phyloP scores from a whole-genome alignment of 805 yeast genomes.

The Lachancea mirantina region DNA sequence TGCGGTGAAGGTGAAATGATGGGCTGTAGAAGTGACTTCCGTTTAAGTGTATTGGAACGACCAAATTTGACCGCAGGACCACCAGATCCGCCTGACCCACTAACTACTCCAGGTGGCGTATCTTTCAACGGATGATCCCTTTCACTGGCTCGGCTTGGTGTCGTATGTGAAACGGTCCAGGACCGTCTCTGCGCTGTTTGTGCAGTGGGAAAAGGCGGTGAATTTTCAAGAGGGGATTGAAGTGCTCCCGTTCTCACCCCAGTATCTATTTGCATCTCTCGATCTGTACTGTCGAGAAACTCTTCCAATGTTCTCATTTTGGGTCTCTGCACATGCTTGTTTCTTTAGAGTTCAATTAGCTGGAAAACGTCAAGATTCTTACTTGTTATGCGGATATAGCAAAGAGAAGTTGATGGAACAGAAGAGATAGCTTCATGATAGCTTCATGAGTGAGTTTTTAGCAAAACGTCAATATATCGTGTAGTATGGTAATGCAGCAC shows the following conservation, averaged over 20 bases:
- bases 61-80: constrained; percentile 4
- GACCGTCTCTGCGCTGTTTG: not conserved
- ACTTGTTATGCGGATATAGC: no score
- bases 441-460: no score
- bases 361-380: no score
- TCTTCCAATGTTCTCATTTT: constrained; percentile 31
- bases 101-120: constrained; percentile 1
- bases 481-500: no score
- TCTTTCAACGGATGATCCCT: constrained; percentile 12
- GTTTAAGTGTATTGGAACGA: constrained; percentile 7
- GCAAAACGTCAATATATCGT: no score
- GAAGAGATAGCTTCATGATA: no score
- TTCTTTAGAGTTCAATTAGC: no score
- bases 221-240: not conserved
- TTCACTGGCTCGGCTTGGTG: constrained; percentile 16
- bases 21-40: constrained; percentile 10
- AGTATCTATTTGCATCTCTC: constrained; percentile 31
- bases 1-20: constrained; percentile 8
- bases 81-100: no score
- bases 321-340: no score
- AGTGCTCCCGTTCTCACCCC: constrained; percentile 23
- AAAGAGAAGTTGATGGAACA: no score
- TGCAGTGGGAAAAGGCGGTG: no score
- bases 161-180: constrained; percentile 1
- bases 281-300: constrained; percentile 33